phyloP scores from a whole-genome alignment of 208 protist species.

The Crithidia fasciculata region DNA sequence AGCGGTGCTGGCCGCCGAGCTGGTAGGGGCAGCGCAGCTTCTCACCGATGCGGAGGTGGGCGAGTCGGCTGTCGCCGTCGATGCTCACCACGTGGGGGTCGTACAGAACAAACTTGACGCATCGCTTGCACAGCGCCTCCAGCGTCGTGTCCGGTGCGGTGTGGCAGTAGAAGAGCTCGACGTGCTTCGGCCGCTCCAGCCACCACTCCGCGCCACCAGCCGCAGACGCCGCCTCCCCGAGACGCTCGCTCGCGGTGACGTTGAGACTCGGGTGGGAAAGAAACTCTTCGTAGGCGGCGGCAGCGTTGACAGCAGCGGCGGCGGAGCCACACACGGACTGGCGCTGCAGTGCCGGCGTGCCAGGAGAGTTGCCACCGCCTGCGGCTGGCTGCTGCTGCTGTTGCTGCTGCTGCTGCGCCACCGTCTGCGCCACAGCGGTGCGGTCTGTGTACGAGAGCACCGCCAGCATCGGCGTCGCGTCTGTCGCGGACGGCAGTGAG shows the following conservation, averaged over 20 bases:
- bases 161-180: constrained; percentile 80
- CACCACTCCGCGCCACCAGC: constrained; percentile 42
- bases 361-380: not conserved
- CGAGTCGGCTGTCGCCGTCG: constrained; percentile 67
- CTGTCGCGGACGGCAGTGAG: not conserved
- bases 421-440: constrained; percentile 40
- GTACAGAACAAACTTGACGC: constrained; percentile 77
- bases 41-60: constrained; percentile 53
- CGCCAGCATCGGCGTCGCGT: constrained; percentile 35
- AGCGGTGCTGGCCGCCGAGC: constrained; percentile 60
- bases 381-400: not conserved
- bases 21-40: constrained; percentile 68
- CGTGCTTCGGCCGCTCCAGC: constrained; percentile 77
- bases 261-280: not conserved
- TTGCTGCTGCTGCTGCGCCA: not conserved
- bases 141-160: constrained; percentile 69
- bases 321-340: not conserved
- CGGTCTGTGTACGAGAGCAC: constrained; percentile 70
- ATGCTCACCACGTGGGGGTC: constrained; percentile 74
- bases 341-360: not conserved
- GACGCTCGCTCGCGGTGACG: not conserved
- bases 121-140: constrained; percentile 62
- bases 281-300: not conserved
- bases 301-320: not conserved
- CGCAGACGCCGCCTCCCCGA: constrained; percentile 4